Evolutionary conservation across 768 basidiomycete genomes (phyloP).

Genomic region (Lactarius akahatsu): DNA sequence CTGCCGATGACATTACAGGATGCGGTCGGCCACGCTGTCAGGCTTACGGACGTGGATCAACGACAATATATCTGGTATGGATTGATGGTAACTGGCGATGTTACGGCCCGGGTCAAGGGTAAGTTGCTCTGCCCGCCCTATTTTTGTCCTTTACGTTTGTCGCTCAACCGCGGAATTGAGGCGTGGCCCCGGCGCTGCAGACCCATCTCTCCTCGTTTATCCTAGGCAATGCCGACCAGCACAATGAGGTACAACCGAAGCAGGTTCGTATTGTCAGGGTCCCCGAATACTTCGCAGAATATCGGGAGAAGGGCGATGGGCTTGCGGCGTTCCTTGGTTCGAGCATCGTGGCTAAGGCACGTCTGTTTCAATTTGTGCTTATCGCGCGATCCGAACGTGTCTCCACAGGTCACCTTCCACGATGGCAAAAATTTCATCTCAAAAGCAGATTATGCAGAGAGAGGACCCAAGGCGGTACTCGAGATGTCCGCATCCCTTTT

Average conservation of each 20-base stretch:
- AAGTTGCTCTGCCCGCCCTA: conserved; percentile 21
- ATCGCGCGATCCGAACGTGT: conserved; percentile 10
- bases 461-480: conserved; percentile 72
- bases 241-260: conserved; percentile 72
- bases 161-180: conserved; percentile 27
- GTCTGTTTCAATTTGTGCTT: background rate
- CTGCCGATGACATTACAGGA: conserved; percentile 56
- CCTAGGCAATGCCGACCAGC: conserved; percentile 57
- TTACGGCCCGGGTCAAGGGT: conserved; percentile 74
- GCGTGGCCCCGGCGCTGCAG: conserved; percentile 56
- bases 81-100: conserved; percentile 76
- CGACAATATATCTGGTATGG: conserved; percentile 76
- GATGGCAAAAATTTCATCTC: conserved; percentile 76
- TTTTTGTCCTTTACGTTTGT: conserved; percentile 11
- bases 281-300: conserved; percentile 91
- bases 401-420: conserved; percentile 65
- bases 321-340: conserved; percentile 78
- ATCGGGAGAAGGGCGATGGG: conserved; percentile 80
- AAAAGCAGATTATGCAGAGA: conserved; percentile 71
- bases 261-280: conserved; percentile 60
- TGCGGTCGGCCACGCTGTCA: conserved; percentile 62
- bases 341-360: conserved; percentile 83
- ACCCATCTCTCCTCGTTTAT: conserved; percentile 66
- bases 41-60: conserved; percentile 59
- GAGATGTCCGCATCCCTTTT: conserved; percentile 75